Conservation (phyloP, 2,329 filamentous ascomycete species). For the Passalora sequoiae region DNA sequence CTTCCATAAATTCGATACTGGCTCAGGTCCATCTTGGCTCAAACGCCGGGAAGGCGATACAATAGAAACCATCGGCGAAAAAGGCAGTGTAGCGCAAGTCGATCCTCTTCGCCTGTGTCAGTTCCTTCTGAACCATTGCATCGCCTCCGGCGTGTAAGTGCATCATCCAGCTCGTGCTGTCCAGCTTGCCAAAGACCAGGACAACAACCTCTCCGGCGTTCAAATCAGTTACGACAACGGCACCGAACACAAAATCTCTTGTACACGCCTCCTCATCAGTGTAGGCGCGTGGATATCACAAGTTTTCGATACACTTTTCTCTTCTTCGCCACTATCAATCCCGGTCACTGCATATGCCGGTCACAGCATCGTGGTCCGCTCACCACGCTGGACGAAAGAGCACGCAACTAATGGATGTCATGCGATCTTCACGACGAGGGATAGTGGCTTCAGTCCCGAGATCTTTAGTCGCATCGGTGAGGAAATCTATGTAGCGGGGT, state of each 20-base stretch:
- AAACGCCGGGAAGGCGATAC: constrained; percentile 50
- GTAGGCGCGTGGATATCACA: constrained; percentile 66
- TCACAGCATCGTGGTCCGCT: constrained; percentile 64
- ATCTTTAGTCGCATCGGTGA: constrained; percentile 62
- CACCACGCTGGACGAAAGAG: constrained; percentile 49
- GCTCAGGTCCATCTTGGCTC: constrained; percentile 54
- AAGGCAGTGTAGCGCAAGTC: constrained; percentile 59
- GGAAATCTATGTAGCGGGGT: constrained; percentile 67
- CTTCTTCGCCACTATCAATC: constrained; percentile 47
- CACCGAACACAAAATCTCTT: constrained; percentile 49
- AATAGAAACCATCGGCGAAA: constrained; percentile 58
- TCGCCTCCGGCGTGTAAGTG: constrained; percentile 58
- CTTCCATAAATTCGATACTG: constrained; percentile 27
- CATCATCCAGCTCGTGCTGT: constrained; percentile 59
- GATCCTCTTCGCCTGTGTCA: constrained; percentile 63
- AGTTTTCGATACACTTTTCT: constrained; percentile 63
- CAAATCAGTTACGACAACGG: constrained; percentile 46
- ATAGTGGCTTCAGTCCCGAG: constrained; percentile 60
- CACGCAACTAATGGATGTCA: constrained; percentile 53
- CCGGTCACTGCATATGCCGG: constrained; percentile 62
- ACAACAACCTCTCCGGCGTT: constrained; percentile 50
- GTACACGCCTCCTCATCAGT: constrained; percentile 60
- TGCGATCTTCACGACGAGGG: constrained; percentile 62
- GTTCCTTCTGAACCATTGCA: constrained; percentile 57
- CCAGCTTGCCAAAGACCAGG: constrained; percentile 48